phyloP scores from a whole-genome alignment of 1,284 basidiomycete genomes.

The Inonotus hispidus region DNA sequence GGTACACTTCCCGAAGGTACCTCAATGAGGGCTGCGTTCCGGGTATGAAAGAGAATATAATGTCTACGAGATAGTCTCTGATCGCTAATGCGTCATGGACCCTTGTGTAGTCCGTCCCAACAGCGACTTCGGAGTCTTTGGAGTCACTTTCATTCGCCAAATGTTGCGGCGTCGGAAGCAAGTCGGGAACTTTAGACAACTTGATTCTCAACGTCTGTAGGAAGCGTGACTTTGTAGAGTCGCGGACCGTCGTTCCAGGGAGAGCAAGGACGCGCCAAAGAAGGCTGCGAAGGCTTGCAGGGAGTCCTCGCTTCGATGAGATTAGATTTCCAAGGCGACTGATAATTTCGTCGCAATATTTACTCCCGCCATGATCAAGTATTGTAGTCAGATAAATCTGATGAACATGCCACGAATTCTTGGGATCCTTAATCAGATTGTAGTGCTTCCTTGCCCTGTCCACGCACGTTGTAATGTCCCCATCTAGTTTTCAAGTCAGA shows the following conservation, averaged over 20 bases:
- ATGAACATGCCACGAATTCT: constrained; percentile 6
- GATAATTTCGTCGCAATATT: constrained; percentile 7
- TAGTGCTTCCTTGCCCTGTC: constrained; percentile 14
- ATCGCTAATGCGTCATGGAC: constrained; percentile 7
- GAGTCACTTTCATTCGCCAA: neutral
- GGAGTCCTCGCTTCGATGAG: neutral
- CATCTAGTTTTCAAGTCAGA: neutral
- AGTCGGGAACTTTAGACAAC: constrained; percentile 3
- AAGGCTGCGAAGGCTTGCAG: neutral
- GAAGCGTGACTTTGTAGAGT: constrained; percentile 12
- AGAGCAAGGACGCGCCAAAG: constrained; percentile 3
- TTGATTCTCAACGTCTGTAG: constrained; percentile 3
- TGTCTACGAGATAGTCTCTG: constrained; percentile 8
- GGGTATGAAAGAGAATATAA: constrained; percentile 11
- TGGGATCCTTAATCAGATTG: neutral
- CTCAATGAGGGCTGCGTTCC: neutral
- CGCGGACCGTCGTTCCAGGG: neutral
- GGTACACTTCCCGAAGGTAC: constrained; percentile 8
- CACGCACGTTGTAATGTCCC: neutral
- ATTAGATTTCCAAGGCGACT: constrained; percentile 2
- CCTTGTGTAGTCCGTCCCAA: neutral
- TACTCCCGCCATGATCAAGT: neutral
- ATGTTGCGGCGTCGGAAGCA: neutral
- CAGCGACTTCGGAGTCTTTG: neutral
- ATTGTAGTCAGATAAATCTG: constrained; percentile 1